phyloP scores from a whole-genome alignment of 2,329 filamentous ascomycete species.

The Zelopaecilomyces penicillatus region DNA sequence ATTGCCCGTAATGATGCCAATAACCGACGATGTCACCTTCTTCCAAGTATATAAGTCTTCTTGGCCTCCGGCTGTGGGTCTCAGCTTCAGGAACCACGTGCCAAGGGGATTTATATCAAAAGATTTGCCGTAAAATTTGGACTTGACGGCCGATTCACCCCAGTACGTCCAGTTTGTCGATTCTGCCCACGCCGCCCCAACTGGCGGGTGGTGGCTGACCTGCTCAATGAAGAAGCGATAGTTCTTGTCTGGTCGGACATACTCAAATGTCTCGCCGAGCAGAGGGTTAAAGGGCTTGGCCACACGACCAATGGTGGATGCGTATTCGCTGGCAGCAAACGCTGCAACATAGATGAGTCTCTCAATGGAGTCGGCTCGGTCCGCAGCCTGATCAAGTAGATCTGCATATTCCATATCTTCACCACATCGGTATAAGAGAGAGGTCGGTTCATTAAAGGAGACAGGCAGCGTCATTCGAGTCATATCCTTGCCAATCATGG shows the following conservation, averaged over 20 bases:
- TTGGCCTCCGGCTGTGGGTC: slow-evolving; percentile 64
- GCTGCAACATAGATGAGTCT: slow-evolving; percentile 90
- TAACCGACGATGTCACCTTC: slow-evolving; percentile 95
- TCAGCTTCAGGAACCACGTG: slow-evolving; percentile 89
- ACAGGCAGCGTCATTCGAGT: slow-evolving; percentile 98
- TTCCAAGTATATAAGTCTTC: slow-evolving; percentile 97
- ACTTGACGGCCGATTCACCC: slow-evolving; percentile 90
- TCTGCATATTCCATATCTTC: slow-evolving; percentile 99
- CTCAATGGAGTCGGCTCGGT: slow-evolving; percentile 79
- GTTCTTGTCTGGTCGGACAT: slow-evolving; percentile 88
- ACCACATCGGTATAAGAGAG: slow-evolving; percentile 83
- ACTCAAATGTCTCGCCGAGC: slow-evolving; percentile 93
- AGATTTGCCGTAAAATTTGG: slow-evolving; percentile 94
- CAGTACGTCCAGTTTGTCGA: slow-evolving; percentile 94
- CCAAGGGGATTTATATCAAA: slow-evolving; percentile 95
- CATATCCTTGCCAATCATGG: slow-evolving; percentile 99
- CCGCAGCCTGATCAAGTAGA: slow-evolving; percentile 79
- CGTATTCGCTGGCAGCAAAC: slow-evolving; percentile 93
- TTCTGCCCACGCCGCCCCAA: slow-evolving; percentile 90
- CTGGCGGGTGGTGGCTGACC: slow-evolving; percentile 92
- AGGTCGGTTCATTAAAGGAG: slow-evolving; percentile 97
- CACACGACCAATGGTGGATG: slow-evolving; percentile 90
- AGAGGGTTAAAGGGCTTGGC: slow-evolving; percentile 98
- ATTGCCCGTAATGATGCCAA: slow-evolving; percentile 95
- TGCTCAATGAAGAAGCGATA: slow-evolving; percentile 99